Conservation (phyloP, 768 basidiomycete genomes). For the Tephrocybe sp. region DNA sequence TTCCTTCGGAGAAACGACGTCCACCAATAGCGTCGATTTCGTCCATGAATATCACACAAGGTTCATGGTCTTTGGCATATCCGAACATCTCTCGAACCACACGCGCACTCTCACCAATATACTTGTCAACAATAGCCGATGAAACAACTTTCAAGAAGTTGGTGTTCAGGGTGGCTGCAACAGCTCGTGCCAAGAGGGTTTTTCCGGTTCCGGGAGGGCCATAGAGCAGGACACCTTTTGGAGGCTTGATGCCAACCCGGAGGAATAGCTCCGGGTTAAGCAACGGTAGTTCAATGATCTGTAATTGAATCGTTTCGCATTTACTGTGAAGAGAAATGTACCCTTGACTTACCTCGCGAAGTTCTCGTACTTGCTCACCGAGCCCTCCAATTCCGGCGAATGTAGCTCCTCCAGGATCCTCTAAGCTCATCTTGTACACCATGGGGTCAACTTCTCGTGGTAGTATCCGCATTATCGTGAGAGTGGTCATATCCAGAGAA, state of each 20-base stretch:
- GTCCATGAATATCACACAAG: slow-evolving; percentile 99
- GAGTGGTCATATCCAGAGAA: slow-evolving; percentile 97
- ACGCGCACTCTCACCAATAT: slow-evolving; percentile 97
- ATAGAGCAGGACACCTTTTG: slow-evolving; percentile 94
- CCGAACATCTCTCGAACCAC: slow-evolving; percentile 99
- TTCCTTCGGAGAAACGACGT: slow-evolving; percentile 84
- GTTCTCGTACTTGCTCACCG: slow-evolving; percentile 93
- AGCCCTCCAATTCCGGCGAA: slow-evolving; percentile 98
- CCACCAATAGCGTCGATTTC: slow-evolving; percentile 99
- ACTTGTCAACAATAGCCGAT: slow-evolving; percentile 97
- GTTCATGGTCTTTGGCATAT: slow-evolving; percentile 96
- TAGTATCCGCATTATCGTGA: slow-evolving; percentile 98
- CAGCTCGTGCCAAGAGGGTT: slow-evolving; percentile 91
- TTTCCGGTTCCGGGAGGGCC: slow-evolving; percentile 98
- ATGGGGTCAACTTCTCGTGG: slow-evolving; percentile 97
- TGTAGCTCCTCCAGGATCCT: slow-evolving; percentile 93
- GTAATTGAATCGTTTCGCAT: neutral
- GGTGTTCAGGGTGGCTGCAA: slow-evolving; percentile 92
- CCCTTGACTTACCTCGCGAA: slow-evolving; percentile 73
- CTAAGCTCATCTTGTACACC: slow-evolving; percentile 99
- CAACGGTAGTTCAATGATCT: slow-evolving; percentile 96
- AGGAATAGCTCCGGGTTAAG: slow-evolving; percentile 92
- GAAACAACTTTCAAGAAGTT: slow-evolving; percentile 99
- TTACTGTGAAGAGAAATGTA: neutral
- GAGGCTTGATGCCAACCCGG: slow-evolving; percentile 95